Base-by-base conservation (phyloP, 2,329 filamentous ascomycete species). In the Paraphaeosphaeria sporulosa region DNA sequence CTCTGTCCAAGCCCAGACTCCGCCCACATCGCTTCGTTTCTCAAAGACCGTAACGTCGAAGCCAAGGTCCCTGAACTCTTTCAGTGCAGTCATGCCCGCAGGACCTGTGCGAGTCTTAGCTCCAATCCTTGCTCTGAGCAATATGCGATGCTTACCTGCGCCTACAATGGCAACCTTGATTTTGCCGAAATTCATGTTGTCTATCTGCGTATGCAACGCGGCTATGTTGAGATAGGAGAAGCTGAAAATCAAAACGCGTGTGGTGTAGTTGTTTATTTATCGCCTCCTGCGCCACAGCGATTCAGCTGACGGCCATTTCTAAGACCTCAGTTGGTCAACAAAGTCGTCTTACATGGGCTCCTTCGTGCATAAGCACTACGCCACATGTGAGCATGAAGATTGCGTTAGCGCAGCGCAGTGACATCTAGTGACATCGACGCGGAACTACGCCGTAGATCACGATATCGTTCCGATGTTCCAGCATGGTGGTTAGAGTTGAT, bases 121-220 rank as follows among this genome's bases (percentile, higher is more conserved):
- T 27, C 15, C 19, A 30, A 4, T 6, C 2, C 5, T 19, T 13
- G n/a, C 7, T 43, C 27, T 13, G 17, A 17, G 19, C 3, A 44
- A 40, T 6, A 40, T 1, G 38, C 19, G 1, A 15, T 8, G 10
- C 13, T 27, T 17, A 53, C 50, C 50, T 30, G 50, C 50, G 1
- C 50, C 50, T 30, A 53, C 38, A 15, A 53, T 53, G 3, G 50
- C 50, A 43, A 53, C 21, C 36, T 53, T 53, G 1, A 23, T 53
- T 4, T 9, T 13, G 36, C 50, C 42, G n/a, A 27, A 19, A 43
- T 10, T 30, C 50, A 53, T 53, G 15, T 15, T 53, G 50, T 30
- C 34, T 7, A 2, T 40, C 21, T 40, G 25, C 25, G 17, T 43
- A 19, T 21, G 25, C 17, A 21, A 17, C 36, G 15, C 23, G n/a